Base-by-base conservation (phyloP, 306 rosid species). In the Argentina anserina region DNA sequence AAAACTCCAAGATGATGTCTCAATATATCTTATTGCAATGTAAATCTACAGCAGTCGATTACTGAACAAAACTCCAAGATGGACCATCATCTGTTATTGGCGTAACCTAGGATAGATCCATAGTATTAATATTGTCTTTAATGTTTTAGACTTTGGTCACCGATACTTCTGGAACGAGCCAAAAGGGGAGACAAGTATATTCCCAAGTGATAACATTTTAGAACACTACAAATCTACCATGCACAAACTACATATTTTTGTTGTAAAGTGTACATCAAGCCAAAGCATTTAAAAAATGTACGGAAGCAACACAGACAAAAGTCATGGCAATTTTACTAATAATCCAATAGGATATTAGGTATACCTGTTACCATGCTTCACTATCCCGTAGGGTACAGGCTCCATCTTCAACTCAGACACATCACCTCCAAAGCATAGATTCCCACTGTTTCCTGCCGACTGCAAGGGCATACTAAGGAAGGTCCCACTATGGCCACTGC, bases 401-500 rank as follows among this genome's bases (percentile, higher is more conserved):
- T 52, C 73, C 79, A 75, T 67, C 72, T 49, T 40, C 59, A 75
- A 29, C 73, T 66, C 67, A 39, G 79, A 26, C 13, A 7, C 65
- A 40, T 65, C 21, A 29, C 78, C 13, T 52, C 78, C 78, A 39
- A 66, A 75, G 67, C 72, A 40, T 13, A 65, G 55, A 41, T 12
- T 46, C 15, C 72, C 71, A 56, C 55, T 23, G 23, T 52, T 75
- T 26, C 18, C 73, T 21, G 34, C 23, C 5, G 79, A 75, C 2
- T 40, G 79, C 55, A 66, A 49, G n/a, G 79, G 56, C 72, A 42
- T 66, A 42, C 68, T 83, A 53, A 76, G 88, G 59, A 87, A 84
- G 84, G 76, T 84, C 62, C 43, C 71, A 65, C 65, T 39, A 25
- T 66, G 61, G 62, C 71, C 39, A 66, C 28, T 12, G 62, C 41